Evolutionary conservation across 1,284 basidiomycete species (phyloP).

Genomic region (Cryptococcus sp.): DNA sequence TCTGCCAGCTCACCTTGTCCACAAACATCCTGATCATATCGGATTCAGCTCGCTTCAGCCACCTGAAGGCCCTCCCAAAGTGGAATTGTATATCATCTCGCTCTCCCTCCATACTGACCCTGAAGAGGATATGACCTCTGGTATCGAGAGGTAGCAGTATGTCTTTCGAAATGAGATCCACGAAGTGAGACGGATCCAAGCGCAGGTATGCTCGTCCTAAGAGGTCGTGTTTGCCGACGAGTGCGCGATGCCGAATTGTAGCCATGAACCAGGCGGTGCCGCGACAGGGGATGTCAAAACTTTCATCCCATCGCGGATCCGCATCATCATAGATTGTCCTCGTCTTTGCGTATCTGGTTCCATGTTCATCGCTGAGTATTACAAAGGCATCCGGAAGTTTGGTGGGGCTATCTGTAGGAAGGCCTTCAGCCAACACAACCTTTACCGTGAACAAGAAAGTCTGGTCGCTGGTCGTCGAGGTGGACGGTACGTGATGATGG

Average conservation of each 20-base stretch:
- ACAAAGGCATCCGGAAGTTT: constrained; percentile 75
- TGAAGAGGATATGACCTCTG: constrained; percentile 74
- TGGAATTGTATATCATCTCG: constrained; percentile 97
- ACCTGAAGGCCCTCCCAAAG: constrained; percentile 94
- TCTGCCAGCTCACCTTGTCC: constrained; percentile 71
- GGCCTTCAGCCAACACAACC: constrained; percentile 82
- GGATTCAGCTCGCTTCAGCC: constrained; percentile 86
- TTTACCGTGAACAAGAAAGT: constrained; percentile 92
- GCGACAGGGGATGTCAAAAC: constrained; percentile 85
- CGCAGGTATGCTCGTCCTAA: constrained; percentile 90
- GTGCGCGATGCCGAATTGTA: constrained; percentile 84
- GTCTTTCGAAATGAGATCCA: constrained; percentile 87
- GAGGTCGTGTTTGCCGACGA: constrained; percentile 87
- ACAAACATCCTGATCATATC: constrained; percentile 97
- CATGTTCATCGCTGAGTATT: constrained; percentile 89
- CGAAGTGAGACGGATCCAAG: constrained; percentile 84
- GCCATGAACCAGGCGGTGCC: constrained; percentile 91
- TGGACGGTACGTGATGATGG: constrained; percentile 56
- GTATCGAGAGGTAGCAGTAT: constrained; percentile 86
- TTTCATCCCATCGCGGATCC: constrained; percentile 95
- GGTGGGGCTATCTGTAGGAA: constrained; percentile 70
- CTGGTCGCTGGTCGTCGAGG: constrained; percentile 47
- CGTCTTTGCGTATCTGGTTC: constrained; percentile 88
- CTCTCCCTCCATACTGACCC: constrained; percentile 98
- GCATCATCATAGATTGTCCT: constrained; percentile 91